Conservation (phyloP, 352 stramenopile genomes). For the Pythium rishiriense region DNA sequence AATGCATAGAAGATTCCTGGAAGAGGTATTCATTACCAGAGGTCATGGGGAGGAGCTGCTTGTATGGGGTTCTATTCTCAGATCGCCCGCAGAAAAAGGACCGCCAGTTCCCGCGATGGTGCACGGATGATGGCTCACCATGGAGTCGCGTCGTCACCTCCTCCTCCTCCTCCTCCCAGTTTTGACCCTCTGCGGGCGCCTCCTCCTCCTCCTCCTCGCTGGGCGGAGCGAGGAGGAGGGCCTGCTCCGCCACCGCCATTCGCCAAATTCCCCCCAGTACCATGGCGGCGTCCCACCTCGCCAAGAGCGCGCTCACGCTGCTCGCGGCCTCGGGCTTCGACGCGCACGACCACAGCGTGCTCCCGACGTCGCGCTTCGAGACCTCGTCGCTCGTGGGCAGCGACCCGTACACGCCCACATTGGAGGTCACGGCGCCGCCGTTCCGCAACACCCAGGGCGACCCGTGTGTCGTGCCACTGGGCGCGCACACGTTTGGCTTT, state of each 20-base stretch:
- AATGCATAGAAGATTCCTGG: not conserved
- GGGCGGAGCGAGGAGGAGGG: not conserved
- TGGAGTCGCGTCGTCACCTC: not conserved
- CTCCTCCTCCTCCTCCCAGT: not conserved
- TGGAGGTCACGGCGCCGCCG: conserved; percentile 43
- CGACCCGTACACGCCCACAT: conserved; percentile 27
- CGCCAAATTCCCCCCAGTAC: not conserved
- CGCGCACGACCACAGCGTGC: not conserved
- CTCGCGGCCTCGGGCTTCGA: conserved; percentile 18
- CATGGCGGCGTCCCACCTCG: conserved; percentile 11
- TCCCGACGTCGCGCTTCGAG: not conserved
- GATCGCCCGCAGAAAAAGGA: conserved; percentile 5
- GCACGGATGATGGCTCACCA: conserved; percentile 5
- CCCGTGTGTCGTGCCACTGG: conserved; percentile 50
- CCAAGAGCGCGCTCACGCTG: conserved; percentile 26
- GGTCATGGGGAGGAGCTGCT: not conserved
- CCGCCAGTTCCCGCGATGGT: not conserved
- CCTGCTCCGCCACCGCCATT: not conserved
- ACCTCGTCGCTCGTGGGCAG: not conserved
- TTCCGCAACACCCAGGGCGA: conserved; percentile 44
- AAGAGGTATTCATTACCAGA: not conserved
- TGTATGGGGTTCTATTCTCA: conserved; percentile 4
- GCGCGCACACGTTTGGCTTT: conserved; percentile 49
- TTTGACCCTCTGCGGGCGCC: no score
- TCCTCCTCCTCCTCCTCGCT: not conserved